Evolutionary conservation across 805 yeast genomes (phyloP), one percentile per base, ranked within the genome.

Genomic region (Metschnikowia picachoensis): DNA sequence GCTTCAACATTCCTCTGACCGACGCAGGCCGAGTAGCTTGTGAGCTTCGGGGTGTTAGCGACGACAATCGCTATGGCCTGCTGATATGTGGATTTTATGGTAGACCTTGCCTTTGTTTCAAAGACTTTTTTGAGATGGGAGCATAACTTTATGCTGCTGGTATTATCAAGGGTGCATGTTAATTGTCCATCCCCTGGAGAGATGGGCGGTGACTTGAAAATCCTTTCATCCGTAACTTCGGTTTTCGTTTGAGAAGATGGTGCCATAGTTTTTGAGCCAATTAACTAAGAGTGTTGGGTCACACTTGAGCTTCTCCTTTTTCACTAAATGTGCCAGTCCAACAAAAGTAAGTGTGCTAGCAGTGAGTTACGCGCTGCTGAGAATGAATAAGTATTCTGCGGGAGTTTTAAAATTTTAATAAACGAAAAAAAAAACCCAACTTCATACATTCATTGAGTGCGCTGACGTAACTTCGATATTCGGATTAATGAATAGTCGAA

Each of bases 21-120:
- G 7, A 58, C 60, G 52, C 62, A 68, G 28, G 53, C 51, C 36
- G 60, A 56, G 41, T 49, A 43, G 27, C 35, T 37, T 36, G 42
- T 41, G 25, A 49, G 50, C 31, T 32, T 37, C 15, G 67, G 61
- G 42, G 64, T 58, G 33, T 65, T 56, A 13, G 65, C 58, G 51
- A 65, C 72, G 20, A 77, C 67, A 9, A 80, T 68, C 35, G 70
- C 74, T 47, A 78, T 71, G 2, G 79, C 83, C 47, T 78, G 77
- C 38, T 66, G 64, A 55, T 79, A 80, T 1, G 82, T 77, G 44
- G 65, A 63, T 49, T 77, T 57, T 8, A 79, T 79, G 13, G 73
- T 72, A 3, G 75, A 78, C 41, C 64, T 65, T 9, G 83, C 81
- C 39, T 68, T 69, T 27, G 82, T 71, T 11, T 65, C 67, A 37